phyloP scores from a whole-genome alignment of 2,329 filamentous ascomycete genomes.

The Trichoderma atroviride region DNA sequence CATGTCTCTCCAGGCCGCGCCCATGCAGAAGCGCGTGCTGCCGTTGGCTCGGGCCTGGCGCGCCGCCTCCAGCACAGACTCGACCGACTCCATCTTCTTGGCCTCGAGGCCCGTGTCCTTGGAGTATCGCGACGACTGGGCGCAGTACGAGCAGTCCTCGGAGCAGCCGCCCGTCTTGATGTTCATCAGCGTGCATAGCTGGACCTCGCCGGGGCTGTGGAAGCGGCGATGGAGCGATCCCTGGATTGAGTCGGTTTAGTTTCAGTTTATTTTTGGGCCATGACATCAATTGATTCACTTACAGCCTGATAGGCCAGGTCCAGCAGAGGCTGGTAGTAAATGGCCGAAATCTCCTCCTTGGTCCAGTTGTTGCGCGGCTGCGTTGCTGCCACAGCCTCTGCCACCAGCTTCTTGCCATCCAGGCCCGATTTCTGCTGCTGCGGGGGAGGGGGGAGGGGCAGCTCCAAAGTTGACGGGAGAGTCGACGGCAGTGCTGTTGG shows the following conservation, averaged over 20 bases:
- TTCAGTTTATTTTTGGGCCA: background rate
- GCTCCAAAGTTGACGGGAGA: constrained; percentile 19
- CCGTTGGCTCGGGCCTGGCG: constrained; percentile 78
- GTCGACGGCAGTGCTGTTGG: constrained; percentile 26
- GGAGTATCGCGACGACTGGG: constrained; percentile 80
- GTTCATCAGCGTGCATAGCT: constrained; percentile 94
- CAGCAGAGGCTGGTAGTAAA: constrained; percentile 81
- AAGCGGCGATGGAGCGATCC: constrained; percentile 79
- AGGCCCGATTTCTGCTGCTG: constrained; percentile 22
- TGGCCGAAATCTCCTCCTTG: constrained; percentile 75
- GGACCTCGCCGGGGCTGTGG: constrained; percentile 80
- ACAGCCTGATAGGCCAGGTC: constrained; percentile 77
- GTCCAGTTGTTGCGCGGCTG: constrained; percentile 75
- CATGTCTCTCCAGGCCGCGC: constrained; percentile 93
- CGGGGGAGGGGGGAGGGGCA: constrained; percentile 19
- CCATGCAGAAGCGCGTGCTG: constrained; percentile 93
- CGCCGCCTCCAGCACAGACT: constrained; percentile 78
- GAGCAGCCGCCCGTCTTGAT: constrained; percentile 93
- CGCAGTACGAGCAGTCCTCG: constrained; percentile 92
- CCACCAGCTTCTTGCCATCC: constrained; percentile 42
- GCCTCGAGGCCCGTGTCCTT: constrained; percentile 78
- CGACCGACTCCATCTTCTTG: constrained; percentile 76
- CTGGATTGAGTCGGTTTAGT: constrained; percentile 46
- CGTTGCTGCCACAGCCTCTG: constrained; percentile 60
- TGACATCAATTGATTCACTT: constrained; percentile 34